phyloP scores from a whole-genome alignment of 225 moss, liverwort and hornwort species.

The Sphagnum contortum region DNA sequence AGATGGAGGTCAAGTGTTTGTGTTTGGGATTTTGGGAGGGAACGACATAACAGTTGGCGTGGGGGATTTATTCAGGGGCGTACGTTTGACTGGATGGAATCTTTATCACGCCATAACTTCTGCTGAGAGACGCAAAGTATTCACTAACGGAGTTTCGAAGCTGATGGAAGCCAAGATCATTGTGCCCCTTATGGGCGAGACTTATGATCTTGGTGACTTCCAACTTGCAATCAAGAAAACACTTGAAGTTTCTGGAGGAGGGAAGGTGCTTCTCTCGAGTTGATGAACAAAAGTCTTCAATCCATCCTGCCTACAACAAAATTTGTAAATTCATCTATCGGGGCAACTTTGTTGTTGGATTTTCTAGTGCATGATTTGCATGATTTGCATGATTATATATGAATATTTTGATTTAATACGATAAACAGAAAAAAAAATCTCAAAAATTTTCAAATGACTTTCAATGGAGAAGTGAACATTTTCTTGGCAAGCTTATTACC shows the following conservation, averaged over 20 bases:
- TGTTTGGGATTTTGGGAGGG: conserved; percentile 22
- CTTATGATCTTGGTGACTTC: conserved; percentile 18
- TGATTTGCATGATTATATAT: no score
- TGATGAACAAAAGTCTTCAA: neutral
- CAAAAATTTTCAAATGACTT: no score
- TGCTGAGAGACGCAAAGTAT: conserved; percentile 4
- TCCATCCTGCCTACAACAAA: no score
- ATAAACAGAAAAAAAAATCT: no score
- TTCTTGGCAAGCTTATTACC: no score
- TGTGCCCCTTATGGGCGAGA: conserved; percentile 1
- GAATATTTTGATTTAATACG: no score
- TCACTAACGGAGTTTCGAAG: conserved; percentile 17
- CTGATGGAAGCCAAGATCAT: conserved; percentile 17
- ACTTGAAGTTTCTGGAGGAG: conserved; percentile 9
- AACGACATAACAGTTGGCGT: conserved; percentile 14
- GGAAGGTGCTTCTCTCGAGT: conserved; percentile 17
- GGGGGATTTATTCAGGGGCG: conserved; percentile 33
- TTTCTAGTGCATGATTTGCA: no score
- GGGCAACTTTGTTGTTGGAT: no score
- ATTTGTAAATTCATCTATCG: no score
- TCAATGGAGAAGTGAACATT: no score
- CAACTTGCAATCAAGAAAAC: conserved; percentile 23
- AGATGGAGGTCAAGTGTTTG: conserved; percentile 20
- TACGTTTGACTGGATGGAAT: conserved; percentile 26
- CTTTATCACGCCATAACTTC: neutral